Base-by-base conservation (phyloP, 148 eudicot genomes). In the Diospyros kaki region DNA sequence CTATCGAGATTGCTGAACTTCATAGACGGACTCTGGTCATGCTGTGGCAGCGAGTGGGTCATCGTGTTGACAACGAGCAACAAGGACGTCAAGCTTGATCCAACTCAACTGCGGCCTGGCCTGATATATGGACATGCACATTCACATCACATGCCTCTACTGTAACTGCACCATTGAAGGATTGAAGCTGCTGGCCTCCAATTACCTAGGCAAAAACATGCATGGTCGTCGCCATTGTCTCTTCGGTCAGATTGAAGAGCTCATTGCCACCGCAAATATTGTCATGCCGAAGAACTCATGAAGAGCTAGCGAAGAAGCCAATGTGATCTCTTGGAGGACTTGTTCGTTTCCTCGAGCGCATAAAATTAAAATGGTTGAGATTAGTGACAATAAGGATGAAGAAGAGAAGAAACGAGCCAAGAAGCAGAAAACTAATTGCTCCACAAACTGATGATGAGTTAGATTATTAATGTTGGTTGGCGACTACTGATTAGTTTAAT, bases 11-110 rank as follows among this genome's bases (percentile, higher is more conserved):
- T 90, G 43, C 68, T 90, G 17, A 88, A 90, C 39, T 86, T 81
- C 18, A 81, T 85, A 0, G 92, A 90, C 14, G 94, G 88, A 1
- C 45, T 90, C 7, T 88, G 92, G 94, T 90, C 89, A 6, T 83
- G 87, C 69, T 88, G 90, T 8, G 90, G 90, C 4, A 82, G 79
- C 1, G 90, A 90, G 38, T 14, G 90, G 60, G 85, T 90, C 45
- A 83, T 90, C 42, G 72, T 90, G 18, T 90, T 90, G 79, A 90
- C 94, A 0, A 90, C 90, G 11, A 90, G 88, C 64, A 84, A 87
- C 64, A 86, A 76, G 60, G 90, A 88, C 38, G 28, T 28, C 0
- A 85, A 82, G 76, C 84, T 90, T 0, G 90, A 87, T 58, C 89
- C 90, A 0, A 90, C 93, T 1, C 43, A 87, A 28, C 52, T 89